Conservation (phyloP, 1,284 basidiomycete species). For the Pyrrhoderma lamaoense region DNA sequence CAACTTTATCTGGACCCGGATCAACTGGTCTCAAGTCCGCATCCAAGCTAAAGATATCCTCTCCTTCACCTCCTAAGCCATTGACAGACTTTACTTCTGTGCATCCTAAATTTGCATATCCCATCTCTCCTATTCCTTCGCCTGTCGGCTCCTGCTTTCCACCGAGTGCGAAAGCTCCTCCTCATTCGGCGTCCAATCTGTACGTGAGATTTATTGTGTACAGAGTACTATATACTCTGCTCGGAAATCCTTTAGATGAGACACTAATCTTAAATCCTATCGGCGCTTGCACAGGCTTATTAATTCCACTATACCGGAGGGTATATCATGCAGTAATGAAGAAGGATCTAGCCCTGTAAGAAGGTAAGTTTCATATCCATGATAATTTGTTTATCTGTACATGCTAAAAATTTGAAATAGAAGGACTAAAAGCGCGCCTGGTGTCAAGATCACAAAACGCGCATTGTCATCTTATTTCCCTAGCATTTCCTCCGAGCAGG, state of each 20-base stretch:
- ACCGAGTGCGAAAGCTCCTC: constrained; percentile 2
- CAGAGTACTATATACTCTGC: background rate
- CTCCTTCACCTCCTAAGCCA: constrained; percentile 14
- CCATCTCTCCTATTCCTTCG: constrained; percentile 16
- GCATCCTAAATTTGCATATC: constrained; percentile 17
- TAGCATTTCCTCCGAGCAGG: constrained; percentile 1
- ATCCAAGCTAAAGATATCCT: constrained; percentile 11
- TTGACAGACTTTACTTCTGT: constrained; percentile 8
- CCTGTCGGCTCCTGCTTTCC: constrained; percentile 13
- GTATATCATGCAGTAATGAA: no score
- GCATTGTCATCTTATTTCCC: constrained; percentile 7
- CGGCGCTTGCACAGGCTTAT: background rate
- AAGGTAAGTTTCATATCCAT: background rate
- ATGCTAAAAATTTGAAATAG: constrained; percentile 2
- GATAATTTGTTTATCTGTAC: background rate
- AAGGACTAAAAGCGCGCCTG: constrained; percentile 17
- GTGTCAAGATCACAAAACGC: constrained; percentile 10
- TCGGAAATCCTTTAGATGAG: background rate
- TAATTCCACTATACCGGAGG: background rate
- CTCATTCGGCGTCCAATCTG: constrained; percentile 2
- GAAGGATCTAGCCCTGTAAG: background rate
- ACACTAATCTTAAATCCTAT: background rate
- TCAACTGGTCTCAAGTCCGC: background rate
- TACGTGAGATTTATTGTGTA: constrained; percentile 3
- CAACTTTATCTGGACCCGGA: no score